These are phyloP conservation scores for Chrysosphaeria jannelii DNA, from an alignment of 2,329 filamentous ascomycete genomes.

Conservation along the genomic window DNA sequence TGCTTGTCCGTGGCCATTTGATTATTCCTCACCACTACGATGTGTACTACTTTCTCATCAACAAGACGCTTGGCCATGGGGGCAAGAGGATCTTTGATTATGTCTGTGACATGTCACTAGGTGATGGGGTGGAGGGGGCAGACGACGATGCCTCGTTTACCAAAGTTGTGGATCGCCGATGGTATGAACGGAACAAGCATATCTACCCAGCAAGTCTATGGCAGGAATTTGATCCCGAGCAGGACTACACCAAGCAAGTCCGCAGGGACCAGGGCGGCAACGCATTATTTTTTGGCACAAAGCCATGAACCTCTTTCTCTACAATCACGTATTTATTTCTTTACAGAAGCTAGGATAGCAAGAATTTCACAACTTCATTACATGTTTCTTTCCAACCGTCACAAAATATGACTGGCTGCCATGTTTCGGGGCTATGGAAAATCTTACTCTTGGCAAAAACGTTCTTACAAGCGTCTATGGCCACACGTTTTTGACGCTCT, in stretches of 20 bases:
- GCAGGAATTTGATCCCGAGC: constrained; percentile 79
- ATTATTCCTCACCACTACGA: constrained; percentile 99
- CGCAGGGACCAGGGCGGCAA: constrained; percentile 72
- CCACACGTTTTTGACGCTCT: too few species aligned
- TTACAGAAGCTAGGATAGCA: too few species aligned
- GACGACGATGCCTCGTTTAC: constrained; percentile 52
- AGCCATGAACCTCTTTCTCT: too few species aligned
- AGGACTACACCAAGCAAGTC: constrained; percentile 50
- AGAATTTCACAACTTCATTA: too few species aligned
- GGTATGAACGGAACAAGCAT: constrained; percentile 96
- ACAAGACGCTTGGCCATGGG: constrained; percentile 47
- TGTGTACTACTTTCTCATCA: constrained; percentile 89
- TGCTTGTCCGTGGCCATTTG: too few species aligned
- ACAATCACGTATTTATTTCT: too few species aligned
- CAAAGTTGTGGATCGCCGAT: constrained; percentile 82
- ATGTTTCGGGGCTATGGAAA: too few species aligned
- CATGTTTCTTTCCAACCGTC: too few species aligned
- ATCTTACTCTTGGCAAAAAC: too few species aligned
- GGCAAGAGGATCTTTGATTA: constrained; percentile 54
- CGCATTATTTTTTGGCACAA: constrained; percentile 54
- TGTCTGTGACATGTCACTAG: constrained; percentile 13
- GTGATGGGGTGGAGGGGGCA: too few species aligned
- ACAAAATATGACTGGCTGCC: too few species aligned
- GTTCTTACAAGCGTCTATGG: too few species aligned
- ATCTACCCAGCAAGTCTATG: constrained; percentile 90